Conservation (phyloP, 2,329 filamentous ascomycete genomes). For the Chrysoporthe deuterocubensis region DNA sequence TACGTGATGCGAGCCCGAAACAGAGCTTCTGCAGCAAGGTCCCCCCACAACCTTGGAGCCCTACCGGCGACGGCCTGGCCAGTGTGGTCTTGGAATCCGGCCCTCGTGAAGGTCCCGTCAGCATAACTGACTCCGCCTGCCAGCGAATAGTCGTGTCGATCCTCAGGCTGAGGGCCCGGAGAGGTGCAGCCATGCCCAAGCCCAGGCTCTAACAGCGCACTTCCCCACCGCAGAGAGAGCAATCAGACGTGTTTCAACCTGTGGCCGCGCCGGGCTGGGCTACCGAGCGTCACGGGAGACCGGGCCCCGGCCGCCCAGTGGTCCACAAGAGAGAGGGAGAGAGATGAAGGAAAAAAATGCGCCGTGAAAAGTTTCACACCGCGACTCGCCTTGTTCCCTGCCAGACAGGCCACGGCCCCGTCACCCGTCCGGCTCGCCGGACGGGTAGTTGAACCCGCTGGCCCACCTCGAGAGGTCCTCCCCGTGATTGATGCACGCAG, state of each 20-base stretch:
- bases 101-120: not conserved
- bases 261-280: not conserved
- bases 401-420: not conserved
- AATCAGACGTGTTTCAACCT: slow-evolving; percentile 26
- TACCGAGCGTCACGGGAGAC: slow-evolving; percentile 3
- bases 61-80: too few relatives aligned
- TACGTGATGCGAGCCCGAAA: not conserved
- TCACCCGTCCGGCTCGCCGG: slow-evolving; percentile 7
- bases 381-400: slow-evolving; percentile 7
- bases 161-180: not conserved
- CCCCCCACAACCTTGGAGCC: not conserved
- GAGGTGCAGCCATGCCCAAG: slow-evolving; percentile 10
- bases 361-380: slow-evolving; percentile 16
- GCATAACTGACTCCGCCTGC: not conserved
- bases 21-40: not conserved
- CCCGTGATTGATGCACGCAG: not conserved
- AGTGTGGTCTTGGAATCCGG: not conserved
- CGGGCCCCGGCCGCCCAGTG: not conserved
- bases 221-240: slow-evolving; percentile 2
- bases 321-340: not conserved
- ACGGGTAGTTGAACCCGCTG: not conserved
- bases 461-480: not conserved
- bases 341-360: not conserved
- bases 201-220: slow-evolving; percentile 15
- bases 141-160: not conserved